phyloP scores from a whole-genome alignment of 345 rosid genomes.

The Pseudoturritis turrita region DNA sequence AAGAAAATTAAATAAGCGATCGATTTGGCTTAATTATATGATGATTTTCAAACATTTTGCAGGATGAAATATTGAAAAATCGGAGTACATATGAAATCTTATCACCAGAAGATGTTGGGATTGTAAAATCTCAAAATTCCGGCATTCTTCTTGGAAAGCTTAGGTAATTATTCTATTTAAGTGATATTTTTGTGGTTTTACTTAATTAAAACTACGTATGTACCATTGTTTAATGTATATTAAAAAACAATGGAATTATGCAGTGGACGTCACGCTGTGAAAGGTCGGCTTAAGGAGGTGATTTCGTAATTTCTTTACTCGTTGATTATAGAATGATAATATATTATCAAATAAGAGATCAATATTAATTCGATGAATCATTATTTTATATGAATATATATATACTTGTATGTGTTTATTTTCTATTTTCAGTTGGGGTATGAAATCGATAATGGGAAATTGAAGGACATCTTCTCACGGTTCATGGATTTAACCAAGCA shows the following conservation, averaged over 20 bases:
- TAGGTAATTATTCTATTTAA: conserved; percentile 49
- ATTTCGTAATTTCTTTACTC: too few species aligned
- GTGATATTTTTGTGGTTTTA: background rate
- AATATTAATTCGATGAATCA: background rate
- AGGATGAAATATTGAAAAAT: conserved; percentile 94
- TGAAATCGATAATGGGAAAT: conserved; percentile 60
- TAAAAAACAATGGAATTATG: background rate
- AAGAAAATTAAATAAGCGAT: background rate
- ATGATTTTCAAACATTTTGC: conserved; percentile 2
- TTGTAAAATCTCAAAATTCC: conserved; percentile 55
- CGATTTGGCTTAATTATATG: background rate
- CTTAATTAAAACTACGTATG: background rate
- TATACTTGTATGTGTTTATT: conserved; percentile 1
- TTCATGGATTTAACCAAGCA: conserved; percentile 81
- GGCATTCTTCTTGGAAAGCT: conserved; percentile 89
- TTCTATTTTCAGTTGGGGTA: conserved; percentile 62
- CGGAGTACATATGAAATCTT: conserved; percentile 86
- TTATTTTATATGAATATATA: too few species aligned
- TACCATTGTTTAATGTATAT: background rate
- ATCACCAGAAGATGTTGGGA: conserved; percentile 79
- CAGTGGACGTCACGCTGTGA: conserved; percentile 92
- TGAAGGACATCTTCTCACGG: conserved; percentile 60
- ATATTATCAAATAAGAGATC: too few species aligned
- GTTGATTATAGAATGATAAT: too few species aligned
- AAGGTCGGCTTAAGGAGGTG: conserved; percentile 70